Percentiles rank a stretch among this genome's conserved stretches.
These are phyloP conservation scores for Aspergillus sp. DNA, from an alignment of 2,329 filamentous ascomycete genomes.

Conservation along the genomic window DNA sequence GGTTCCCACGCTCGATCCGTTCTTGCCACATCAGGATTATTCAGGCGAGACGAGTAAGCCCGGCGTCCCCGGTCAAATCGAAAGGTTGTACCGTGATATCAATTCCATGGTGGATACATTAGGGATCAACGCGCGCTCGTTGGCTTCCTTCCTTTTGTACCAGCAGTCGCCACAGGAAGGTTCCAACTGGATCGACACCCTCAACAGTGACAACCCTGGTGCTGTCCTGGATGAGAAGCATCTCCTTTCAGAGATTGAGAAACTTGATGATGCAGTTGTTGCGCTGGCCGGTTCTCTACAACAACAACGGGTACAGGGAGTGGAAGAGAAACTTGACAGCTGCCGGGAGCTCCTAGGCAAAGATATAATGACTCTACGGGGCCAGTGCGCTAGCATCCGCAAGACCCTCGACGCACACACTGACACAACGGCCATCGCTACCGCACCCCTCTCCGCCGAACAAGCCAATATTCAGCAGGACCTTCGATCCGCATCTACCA, in stretches of 20 bases:
- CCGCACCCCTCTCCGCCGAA: slow-evolving; percentile 73
- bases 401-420: slow-evolving; percentile 63
- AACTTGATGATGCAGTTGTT: slow-evolving; percentile 58
- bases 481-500: slow-evolving; percentile 65
- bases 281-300: slow-evolving; percentile 59
- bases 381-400: slow-evolving; percentile 69
- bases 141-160: slow-evolving; percentile 49
- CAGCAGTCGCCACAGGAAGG: slow-evolving; percentile 36
- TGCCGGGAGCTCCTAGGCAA: slow-evolving; percentile 58
- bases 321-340: slow-evolving; percentile 59
- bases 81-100: slow-evolving; percentile 43
- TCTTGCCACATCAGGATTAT: slow-evolving; percentile 42
- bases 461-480: slow-evolving; percentile 77
- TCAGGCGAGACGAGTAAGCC: slow-evolving; percentile 37
- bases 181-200: slow-evolving; percentile 36
- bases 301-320: slow-evolving; percentile 58
- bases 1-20: slow-evolving; percentile 39
- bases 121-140: slow-evolving; percentile 70
- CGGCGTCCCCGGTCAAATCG: slow-evolving; percentile 43
- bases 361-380: slow-evolving; percentile 63
- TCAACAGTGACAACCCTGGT: slow-evolving; percentile 46
- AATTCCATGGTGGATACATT: slow-evolving; percentile 86
- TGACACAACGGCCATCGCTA: slow-evolving; percentile 60
- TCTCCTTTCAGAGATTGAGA: slow-evolving; percentile 66
- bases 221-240: slow-evolving; percentile 65